These are phyloP conservation scores for Russula earlei DNA, from an alignment of 768 basidiomycete genomes.

Conservation along the genomic window DNA sequence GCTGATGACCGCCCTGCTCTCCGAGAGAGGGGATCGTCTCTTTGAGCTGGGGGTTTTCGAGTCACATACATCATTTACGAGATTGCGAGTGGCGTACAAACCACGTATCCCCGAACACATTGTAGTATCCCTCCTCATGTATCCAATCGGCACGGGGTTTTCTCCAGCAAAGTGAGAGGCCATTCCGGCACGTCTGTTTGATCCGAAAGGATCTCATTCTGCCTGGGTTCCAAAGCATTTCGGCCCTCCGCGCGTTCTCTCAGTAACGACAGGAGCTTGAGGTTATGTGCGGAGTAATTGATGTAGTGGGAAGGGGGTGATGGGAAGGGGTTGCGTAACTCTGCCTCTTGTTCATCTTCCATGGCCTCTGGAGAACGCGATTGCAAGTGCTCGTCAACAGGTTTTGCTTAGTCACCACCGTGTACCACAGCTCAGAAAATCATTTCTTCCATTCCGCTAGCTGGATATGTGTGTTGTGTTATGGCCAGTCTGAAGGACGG, in stretches of 20 bases:
- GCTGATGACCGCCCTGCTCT: conserved; percentile 69
- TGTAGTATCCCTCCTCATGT: conserved; percentile 72
- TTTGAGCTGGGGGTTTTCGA: conserved; percentile 51
- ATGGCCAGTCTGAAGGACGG: too few species aligned
- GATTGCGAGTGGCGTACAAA: conserved; percentile 46
- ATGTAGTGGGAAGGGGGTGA: conserved; percentile 80
- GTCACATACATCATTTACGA: conserved; percentile 3
- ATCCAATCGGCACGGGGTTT: conserved; percentile 89
- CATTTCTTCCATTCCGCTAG: too few species aligned
- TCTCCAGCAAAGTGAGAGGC: conserved; percentile 67
- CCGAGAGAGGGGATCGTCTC: conserved; percentile 75
- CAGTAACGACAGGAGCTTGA: conserved; percentile 56
- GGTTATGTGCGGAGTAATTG: conserved; percentile 66
- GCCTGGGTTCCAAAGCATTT: conserved; percentile 36
- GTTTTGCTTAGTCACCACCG: too few species aligned
- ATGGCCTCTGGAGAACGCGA: conserved; percentile 25
- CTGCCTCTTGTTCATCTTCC: conserved; percentile 64
- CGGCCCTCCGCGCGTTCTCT: conserved; percentile 36
- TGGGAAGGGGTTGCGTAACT: conserved; percentile 81
- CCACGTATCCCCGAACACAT: conserved; percentile 83
- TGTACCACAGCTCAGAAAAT: too few species aligned
- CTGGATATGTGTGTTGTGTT: too few species aligned
- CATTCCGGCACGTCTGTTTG: conserved; percentile 70
- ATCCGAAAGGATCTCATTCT: conserved; percentile 57
- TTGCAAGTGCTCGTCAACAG: too few species aligned